Base-by-base conservation (phyloP, 805 yeast species). In the Pichia heedii region DNA sequence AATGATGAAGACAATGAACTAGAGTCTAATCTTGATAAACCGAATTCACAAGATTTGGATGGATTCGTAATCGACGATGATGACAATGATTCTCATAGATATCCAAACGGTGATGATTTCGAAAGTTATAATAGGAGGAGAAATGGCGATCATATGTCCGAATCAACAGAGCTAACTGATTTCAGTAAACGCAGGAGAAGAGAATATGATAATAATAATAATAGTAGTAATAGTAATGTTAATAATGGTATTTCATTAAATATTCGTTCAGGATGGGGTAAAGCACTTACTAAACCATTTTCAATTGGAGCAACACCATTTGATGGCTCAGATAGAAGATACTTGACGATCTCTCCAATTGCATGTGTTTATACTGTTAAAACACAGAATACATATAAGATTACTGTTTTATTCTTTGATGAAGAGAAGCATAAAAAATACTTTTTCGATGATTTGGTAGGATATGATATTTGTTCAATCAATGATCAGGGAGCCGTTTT, bases 281-380 rank as follows among this genome's bases (percentile, higher is more conserved):
- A 33, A 30, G 19, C 36, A 16, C 22, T 41, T n/a, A 36, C 45
- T 8, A 67, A 64, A 37, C 89, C 96, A 0, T 82, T 79, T 52
- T 86, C 95, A 3, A 84, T 86, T 1, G 97, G 97, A 1, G 76
- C 83, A 7, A 90, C 97, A 0, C 95, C 96, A 0, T 88, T 89
- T 82, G 62, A 63, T 27, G 43, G 47, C 20, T 64, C 66, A 41
- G 68, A 77, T 41, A 74, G 90, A 61, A 70, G 96, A 42, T 89
- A 87, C 54, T 63, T 90, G 34, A 77, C 87, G 19, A 85, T 89
- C 72, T 85, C 85, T 53, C 69, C 81, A 10, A 66, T 79, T 24
- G 98, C 97, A 0, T 84, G 85, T 57, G 82, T 80, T 0, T 84
- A 94, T 77, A 70, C 87, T 0, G 93, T 85, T 12, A 72, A 74